Base-by-base conservation (phyloP, 1,284 basidiomycete species). In the Kwoniella shivajii region DNA sequence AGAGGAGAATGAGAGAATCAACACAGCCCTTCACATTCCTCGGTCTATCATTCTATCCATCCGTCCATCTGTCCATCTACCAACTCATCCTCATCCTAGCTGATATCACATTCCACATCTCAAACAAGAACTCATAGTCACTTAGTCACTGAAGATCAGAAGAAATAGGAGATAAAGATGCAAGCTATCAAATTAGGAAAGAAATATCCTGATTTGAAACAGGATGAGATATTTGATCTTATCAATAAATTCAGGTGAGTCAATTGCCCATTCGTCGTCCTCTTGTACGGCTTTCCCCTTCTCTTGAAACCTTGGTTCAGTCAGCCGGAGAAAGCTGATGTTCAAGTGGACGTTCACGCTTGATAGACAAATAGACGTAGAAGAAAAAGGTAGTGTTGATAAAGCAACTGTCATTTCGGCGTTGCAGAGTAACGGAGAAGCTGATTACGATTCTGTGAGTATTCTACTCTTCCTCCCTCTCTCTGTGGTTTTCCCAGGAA, bases 211-310 rank as follows among this genome's bases (percentile, higher is more conserved):
- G 88, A 95, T 71, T 88, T 98, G 70, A 83, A 88, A 45, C 85
- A 88, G 72, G 90, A 94, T 81, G 92, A 93, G 80, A 91, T 96
- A 85, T 88, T 93, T 71, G 87, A 90, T 73, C 84, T 96, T 74
- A 87, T 94, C 79, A 92, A 88, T 75, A 85, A 86, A 63, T 96
- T 95, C 87, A 92, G 93, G 94, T 95, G 71, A 68, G 92, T 52
- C 37, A 20, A 38, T 14, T 52, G 24, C 29, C 33, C 16, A 29
- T 9, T 30, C 24, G 38, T 24, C 37, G 50, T 56, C 38, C 38
- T 27, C 44, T 49, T 57, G 24, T 16, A 2, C 14, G 38, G 29
- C 45, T 11, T n/a, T 33, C 43, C 57, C 56, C 57, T 14, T 14
- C 18, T 26, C n/a, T 14, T 7, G 13, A 37, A 29, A 18, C 1